Percentiles rank a stretch among this genome's conserved stretches.
These are phyloP conservation scores for Gyromitra esculenta DNA, from an alignment of 2,329 filamentous ascomycete genomes.

Conservation along the genomic window DNA sequence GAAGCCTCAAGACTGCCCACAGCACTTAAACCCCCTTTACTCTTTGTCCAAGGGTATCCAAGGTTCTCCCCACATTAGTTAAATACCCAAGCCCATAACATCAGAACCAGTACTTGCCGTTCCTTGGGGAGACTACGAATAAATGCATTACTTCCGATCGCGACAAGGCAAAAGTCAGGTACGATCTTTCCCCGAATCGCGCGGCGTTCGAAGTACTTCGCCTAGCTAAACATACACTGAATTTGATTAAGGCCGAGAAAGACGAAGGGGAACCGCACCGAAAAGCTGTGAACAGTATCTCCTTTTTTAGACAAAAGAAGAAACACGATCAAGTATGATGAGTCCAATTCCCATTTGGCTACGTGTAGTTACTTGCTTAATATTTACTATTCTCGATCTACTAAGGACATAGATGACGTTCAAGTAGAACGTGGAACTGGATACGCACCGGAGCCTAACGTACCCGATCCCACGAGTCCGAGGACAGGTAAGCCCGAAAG, in stretches of 20 bases:
- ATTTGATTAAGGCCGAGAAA: background rate
- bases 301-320: background rate
- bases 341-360: too few relatives aligned
- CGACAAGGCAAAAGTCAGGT: background rate
- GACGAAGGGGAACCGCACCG: background rate
- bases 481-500: background rate
- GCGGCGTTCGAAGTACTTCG: too few relatives aligned
- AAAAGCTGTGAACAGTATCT: background rate
- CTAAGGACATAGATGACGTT: background rate
- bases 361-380: background rate
- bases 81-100: background rate
- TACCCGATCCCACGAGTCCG: background rate
- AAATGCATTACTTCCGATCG: background rate
- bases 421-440: background rate
- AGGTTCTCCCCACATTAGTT: too few relatives aligned
- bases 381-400: background rate
- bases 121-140: background rate
- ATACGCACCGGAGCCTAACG: background rate
- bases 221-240: background rate
- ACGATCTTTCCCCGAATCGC: background rate
- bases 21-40: background rate
- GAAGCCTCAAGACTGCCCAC: background rate
- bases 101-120: background rate
- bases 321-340: background rate
- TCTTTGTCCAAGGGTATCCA: background rate